Percentiles rank a stretch among this genome's conserved stretches.
Conservation (phyloP, 73 alveolate genomes). For the Tetrahymena thermophila region DNA sequence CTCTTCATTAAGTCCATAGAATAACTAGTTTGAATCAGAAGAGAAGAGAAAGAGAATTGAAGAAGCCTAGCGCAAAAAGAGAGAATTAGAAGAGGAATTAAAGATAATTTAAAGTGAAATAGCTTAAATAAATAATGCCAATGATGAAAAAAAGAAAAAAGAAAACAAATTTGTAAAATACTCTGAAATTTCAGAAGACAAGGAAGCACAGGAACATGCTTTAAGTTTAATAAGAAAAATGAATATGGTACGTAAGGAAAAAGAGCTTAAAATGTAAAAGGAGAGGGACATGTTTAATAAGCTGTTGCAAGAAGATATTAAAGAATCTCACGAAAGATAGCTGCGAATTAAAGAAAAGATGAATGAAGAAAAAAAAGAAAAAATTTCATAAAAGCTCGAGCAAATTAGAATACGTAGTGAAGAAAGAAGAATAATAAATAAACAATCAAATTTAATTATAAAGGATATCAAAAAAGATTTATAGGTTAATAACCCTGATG, state of each 20-base stretch:
- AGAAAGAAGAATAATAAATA: not conserved
- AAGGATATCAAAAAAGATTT: not conserved
- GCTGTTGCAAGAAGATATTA: not conserved
- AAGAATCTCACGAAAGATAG: not conserved
- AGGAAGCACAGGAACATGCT: not conserved
- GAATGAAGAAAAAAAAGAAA: not conserved
- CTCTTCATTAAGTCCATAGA: not conserved
- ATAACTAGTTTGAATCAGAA: not conserved
- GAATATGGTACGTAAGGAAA: not conserved
- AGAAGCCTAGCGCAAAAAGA: not conserved
- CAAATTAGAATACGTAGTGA: not conserved
- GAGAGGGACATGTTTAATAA: not conserved
- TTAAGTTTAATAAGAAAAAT: not conserved
- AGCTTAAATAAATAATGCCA: not conserved
- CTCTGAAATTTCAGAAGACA: not conserved
- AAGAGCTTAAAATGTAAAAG: not conserved
- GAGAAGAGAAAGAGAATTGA: not conserved
- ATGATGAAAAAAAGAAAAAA: not conserved
- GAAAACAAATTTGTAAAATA: not conserved
- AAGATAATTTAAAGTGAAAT: not conserved
- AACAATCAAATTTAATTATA: not conserved
- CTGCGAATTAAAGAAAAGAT: not conserved
- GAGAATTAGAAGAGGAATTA: not conserved
- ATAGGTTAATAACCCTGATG: not conserved
- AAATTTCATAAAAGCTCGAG: not conserved